Percentiles rank a stretch among this genome's conserved stretches.
These are phyloP conservation scores for Sarcocystis neurona DNA, from an alignment of 169 alveolate genomes.

Conservation along the genomic window DNA sequence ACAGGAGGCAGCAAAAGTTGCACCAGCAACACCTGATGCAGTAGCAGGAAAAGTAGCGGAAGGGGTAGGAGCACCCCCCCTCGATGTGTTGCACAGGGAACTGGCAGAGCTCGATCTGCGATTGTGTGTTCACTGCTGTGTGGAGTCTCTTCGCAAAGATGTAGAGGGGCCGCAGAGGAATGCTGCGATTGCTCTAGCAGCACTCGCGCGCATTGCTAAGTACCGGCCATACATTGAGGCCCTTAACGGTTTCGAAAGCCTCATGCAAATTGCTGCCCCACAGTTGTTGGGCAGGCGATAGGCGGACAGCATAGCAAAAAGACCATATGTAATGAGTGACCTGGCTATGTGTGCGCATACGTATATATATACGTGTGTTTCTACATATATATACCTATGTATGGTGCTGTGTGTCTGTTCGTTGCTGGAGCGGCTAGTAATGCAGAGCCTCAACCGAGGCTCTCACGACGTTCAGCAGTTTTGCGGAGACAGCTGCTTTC, in stretches of 20 bases:
- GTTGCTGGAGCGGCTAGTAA: too few species aligned
- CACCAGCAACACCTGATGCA: background rate
- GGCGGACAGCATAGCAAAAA: too few species aligned
- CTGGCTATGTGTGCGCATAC: too few species aligned
- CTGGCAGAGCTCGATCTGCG: background rate
- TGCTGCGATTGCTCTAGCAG: constrained; percentile 23
- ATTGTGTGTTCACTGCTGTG: background rate
- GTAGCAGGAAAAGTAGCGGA: background rate
- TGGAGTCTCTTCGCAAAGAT: constrained; percentile 22
- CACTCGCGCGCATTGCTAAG: constrained; percentile 11
- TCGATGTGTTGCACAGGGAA: too few species aligned
- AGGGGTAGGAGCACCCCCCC: too few species aligned
- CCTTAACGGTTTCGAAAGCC: constrained; percentile 21
- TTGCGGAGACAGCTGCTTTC: too few species aligned
- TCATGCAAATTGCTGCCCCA: constrained; percentile 18
- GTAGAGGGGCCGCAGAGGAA: constrained; percentile 13
- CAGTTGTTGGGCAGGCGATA: background rate
- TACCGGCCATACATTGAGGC: background rate
- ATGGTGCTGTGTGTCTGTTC: too few species aligned
- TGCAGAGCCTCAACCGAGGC: too few species aligned
- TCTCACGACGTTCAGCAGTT: too few species aligned
- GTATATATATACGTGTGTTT: too few species aligned
- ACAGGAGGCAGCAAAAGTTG: background rate
- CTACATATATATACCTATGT: too few species aligned
- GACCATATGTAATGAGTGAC: too few species aligned